Evolutionary conservation across 345 rosid genomes (phyloP).

Genomic region (Aquilaria sinensis): DNA sequence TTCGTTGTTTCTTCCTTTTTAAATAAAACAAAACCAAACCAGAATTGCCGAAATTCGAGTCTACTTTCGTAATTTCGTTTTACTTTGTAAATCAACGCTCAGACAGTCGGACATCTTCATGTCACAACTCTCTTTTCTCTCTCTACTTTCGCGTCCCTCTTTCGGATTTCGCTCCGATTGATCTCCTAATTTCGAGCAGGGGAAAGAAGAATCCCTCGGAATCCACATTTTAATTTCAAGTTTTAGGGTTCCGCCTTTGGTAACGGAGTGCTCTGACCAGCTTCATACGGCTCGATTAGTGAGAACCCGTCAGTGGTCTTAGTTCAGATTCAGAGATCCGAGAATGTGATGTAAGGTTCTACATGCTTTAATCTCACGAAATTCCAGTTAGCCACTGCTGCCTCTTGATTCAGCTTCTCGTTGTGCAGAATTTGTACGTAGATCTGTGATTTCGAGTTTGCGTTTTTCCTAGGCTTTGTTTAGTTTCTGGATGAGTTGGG

Average conservation of each 20-base stretch:
- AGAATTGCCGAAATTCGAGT: no score
- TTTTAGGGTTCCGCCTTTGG: constrained; percentile 18
- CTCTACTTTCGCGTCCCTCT: no score
- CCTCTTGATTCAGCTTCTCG: constrained; percentile 1
- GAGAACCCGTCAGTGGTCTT: constrained; percentile 1
- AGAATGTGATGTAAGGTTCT: constrained; percentile 19
- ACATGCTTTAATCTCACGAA: not conserved
- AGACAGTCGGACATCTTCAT: no score
- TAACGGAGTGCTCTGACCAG: not conserved
- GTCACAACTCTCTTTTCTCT: no score
- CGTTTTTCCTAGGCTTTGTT: constrained; percentile 14
- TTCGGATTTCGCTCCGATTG: no score
- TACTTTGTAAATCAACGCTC: no score
- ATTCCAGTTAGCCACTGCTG: not conserved
- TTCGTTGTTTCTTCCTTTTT: no score
- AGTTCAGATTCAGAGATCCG: constrained; percentile 18
- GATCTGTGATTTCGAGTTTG: constrained; percentile 25
- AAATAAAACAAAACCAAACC: no score
- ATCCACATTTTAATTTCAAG: not conserved
- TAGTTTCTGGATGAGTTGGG: constrained; percentile 14
- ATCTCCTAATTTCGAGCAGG: no score
- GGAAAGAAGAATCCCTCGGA: no score
- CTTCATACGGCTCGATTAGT: not conserved
- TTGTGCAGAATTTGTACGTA: constrained; percentile 10
- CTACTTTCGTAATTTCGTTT: no score